These are phyloP conservation scores for Dendrothele bispora DNA, from an alignment of 768 basidiomycete genomes.

Conservation along the genomic window DNA sequence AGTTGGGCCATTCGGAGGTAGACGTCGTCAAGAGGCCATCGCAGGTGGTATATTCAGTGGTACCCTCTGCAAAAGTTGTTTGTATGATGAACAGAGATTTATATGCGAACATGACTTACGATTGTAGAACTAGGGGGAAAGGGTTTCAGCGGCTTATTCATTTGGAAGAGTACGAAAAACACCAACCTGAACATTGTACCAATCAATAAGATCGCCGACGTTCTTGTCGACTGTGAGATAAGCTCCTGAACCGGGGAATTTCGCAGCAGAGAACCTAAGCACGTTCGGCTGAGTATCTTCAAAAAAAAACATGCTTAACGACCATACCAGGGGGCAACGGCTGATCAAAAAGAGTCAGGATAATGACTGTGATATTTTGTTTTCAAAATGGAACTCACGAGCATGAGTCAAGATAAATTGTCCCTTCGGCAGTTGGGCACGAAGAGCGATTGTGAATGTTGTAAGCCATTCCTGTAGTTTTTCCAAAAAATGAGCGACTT, in stretches of 20 bases:
- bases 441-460: constrained; percentile 52
- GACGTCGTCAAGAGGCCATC: constrained; percentile 56
- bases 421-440: constrained; percentile 46
- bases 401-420: constrained; percentile 56
- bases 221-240: constrained; percentile 53
- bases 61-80: constrained; percentile 55
- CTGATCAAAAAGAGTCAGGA: constrained; percentile 21
- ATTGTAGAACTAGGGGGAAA: constrained; percentile 39
- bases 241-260: constrained; percentile 48
- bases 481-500: not conserved
- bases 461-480: constrained; percentile 47
- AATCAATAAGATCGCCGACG: constrained; percentile 63
- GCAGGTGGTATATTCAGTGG: constrained; percentile 65
- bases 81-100: no score
- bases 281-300: not conserved
- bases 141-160: constrained; percentile 1
- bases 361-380: not conserved
- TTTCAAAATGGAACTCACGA: constrained; percentile 33
- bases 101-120: constrained; percentile 31
- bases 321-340: constrained; percentile 55
- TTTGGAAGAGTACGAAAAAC: constrained; percentile 15
- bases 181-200: constrained; percentile 57
- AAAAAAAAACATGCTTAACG: constrained; percentile 4
- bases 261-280: constrained; percentile 41
- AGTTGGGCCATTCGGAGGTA: constrained; percentile 59